These are phyloP conservation scores for Oxyria digyna DNA, from an alignment of 148 eudicot species.

Conservation along the genomic window DNA sequence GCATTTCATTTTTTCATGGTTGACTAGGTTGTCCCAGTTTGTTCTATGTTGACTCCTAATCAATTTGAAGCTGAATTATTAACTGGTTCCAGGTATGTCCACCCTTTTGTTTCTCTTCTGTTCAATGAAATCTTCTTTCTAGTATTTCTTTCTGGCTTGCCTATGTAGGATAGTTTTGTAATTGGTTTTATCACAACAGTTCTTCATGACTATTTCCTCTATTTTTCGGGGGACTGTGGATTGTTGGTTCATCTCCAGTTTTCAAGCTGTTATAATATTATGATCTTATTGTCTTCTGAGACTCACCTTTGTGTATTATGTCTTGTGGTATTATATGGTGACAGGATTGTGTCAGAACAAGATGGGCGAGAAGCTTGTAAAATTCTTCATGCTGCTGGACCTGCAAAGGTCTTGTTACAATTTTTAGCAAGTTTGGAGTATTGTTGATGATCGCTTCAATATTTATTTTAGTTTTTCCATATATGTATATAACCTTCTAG, in stretches of 20 bases:
- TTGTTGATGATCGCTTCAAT: neutral
- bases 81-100: slow-evolving; percentile 65
- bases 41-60: slow-evolving; percentile 97
- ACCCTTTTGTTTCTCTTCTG: neutral
- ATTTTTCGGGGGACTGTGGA: neutral
- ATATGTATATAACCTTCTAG: neutral
- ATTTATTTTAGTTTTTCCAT: neutral
- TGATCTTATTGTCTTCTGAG: neutral
- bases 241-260: neutral
- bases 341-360: slow-evolving; percentile 70
- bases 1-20: slow-evolving; percentile 7
- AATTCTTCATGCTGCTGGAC: slow-evolving; percentile 92
- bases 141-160: neutral
- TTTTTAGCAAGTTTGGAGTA: neutral
- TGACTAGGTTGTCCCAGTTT: slow-evolving; percentile 90
- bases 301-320: neutral
- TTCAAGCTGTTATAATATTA: neutral
- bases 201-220: neutral
- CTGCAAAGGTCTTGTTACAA: slow-evolving; percentile 47
- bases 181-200: neutral
- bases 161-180: neutral
- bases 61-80: slow-evolving; percentile 94
- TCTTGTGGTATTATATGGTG: slow-evolving; percentile 13
- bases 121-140: neutral
- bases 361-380: slow-evolving; percentile 89